Evolutionary conservation across 2,329 filamentous ascomycete genomes (phyloP).

Genomic region (Trichoderma sp.): DNA sequence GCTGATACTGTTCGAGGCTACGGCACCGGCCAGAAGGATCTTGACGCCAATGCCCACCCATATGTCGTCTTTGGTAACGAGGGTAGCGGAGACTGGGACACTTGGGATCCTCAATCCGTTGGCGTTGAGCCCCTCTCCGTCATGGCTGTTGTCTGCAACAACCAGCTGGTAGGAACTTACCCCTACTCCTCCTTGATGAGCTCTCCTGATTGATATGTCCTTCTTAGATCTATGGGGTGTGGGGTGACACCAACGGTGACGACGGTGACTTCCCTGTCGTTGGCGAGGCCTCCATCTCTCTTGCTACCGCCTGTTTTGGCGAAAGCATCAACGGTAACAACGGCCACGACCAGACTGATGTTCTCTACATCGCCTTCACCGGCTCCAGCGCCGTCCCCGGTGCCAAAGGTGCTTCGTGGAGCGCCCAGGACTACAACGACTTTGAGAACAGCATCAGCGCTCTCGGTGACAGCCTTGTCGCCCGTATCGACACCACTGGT

Average conservation of each 20-base stretch:
- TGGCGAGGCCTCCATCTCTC: constrained; percentile 56
- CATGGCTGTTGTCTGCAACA: constrained; percentile 53
- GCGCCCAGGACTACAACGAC: constrained; percentile 43
- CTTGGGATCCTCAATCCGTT: constrained; percentile 40
- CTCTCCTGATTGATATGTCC: not conserved
- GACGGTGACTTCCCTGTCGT: constrained; percentile 46
- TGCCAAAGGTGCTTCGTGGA: constrained; percentile 51
- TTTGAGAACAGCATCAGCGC: constrained; percentile 53
- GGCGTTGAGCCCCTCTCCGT: constrained; percentile 51
- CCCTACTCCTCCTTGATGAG: not conserved
- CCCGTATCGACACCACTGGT: constrained; percentile 26
- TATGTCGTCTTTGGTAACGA: constrained; percentile 55
- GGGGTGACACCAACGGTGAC: constrained; percentile 60
- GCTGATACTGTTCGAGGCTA: constrained; percentile 38
- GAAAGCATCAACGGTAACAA: constrained; percentile 50
- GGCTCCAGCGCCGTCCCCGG: constrained; percentile 57
- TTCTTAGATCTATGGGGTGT: constrained; percentile 53
- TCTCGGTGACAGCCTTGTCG: constrained; percentile 52
- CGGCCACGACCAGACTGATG: constrained; percentile 56
- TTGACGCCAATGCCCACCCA: constrained; percentile 50
- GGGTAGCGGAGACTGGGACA: constrained; percentile 32
- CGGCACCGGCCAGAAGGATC: constrained; percentile 37
- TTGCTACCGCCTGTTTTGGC: constrained; percentile 58
- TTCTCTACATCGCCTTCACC: constrained; percentile 60
- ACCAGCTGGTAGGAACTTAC: constrained; percentile 39